Conservation (phyloP, 345 rosid species). For the Salix arbutifolia region DNA sequence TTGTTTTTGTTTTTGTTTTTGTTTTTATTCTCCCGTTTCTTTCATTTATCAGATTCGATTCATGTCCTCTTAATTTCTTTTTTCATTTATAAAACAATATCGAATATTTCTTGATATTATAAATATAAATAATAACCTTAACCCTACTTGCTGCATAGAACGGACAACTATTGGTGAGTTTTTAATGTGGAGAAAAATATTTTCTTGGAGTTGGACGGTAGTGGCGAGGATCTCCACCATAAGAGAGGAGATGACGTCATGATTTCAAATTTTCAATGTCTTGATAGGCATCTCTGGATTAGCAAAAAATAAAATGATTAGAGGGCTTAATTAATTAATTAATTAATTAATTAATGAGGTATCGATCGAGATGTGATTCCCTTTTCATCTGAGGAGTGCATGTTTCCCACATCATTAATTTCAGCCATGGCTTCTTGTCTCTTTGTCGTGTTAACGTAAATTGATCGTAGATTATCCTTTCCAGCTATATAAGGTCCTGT, state of each 20-base stretch:
- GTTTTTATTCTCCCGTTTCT: too few species aligned
- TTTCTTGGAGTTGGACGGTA: background rate
- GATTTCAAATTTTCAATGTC: slow-evolving; percentile 6
- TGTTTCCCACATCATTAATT: background rate
- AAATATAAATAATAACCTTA: too few species aligned
- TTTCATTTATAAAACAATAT: too few species aligned
- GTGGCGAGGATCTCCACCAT: background rate
- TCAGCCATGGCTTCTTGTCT: background rate
- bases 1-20: too few species aligned
- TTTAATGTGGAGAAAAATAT: background rate
- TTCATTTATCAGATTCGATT: too few species aligned
- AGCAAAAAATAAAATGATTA: background rate
- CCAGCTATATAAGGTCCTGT: background rate
- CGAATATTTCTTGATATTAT: too few species aligned
- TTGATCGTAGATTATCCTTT: background rate
- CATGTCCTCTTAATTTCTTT: too few species aligned
- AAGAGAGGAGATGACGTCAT: background rate
- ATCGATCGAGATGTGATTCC: slow-evolving; percentile 10
- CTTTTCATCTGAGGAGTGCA: background rate
- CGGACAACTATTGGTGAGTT: too few species aligned
- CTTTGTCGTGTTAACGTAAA: background rate
- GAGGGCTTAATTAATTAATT: background rate
- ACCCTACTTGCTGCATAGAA: too few species aligned
- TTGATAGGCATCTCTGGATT: background rate
- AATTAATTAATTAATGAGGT: background rate